Base-by-base conservation (phyloP, 2,329 filamentous ascomycete species). In the Botrytis aclada region DNA sequence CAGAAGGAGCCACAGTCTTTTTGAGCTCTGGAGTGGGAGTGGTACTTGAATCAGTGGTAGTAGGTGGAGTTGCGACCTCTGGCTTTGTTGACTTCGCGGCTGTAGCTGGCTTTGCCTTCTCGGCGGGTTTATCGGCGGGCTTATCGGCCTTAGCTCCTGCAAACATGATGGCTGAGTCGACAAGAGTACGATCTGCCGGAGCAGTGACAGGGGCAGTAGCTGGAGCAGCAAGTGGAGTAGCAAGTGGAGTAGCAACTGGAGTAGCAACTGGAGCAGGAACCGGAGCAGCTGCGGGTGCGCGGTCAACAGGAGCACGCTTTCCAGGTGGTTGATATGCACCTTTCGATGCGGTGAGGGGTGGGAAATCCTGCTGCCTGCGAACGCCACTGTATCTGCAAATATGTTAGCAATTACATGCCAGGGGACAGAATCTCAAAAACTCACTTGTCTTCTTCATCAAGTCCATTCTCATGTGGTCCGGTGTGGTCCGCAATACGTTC, bases 381-480 rank as follows among this genome's bases (percentile, higher is more conserved):
- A 99, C 96, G 80, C 95, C 95, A 80, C 95, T 98, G 83, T 98
- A 98, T 81, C 92, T 93, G 71, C 75, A 66, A 65, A 67, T 78
- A 73, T 78, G 77, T 72, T 39, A 74, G 64, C 32, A 63, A 25
- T 1, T 37, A 45, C 8, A 37, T 34, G 34, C 56, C 56, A 16
- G 37, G 73, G 29, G 39, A n/a, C 12, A 32, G 29, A 14, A 60
- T 47, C n/a, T 29, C 51, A 5, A 10, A 34, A 37, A 81, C 88
- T 78, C 86, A 94, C 90, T 96, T 98, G 80, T 97, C 95, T 84
- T 99, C 96, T 83, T 99, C 96, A 76, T 97, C 93, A 41, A 87
- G 82, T 22, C 89, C 91, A 73, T 88, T 90, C 69, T 90, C 89
- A 70, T 92, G 87, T 16, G 86, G 85, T 20, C 87, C 87, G n/a